Conservation (phyloP, 352 stramenopile species). For the Thraustochytrium sp. region DNA sequence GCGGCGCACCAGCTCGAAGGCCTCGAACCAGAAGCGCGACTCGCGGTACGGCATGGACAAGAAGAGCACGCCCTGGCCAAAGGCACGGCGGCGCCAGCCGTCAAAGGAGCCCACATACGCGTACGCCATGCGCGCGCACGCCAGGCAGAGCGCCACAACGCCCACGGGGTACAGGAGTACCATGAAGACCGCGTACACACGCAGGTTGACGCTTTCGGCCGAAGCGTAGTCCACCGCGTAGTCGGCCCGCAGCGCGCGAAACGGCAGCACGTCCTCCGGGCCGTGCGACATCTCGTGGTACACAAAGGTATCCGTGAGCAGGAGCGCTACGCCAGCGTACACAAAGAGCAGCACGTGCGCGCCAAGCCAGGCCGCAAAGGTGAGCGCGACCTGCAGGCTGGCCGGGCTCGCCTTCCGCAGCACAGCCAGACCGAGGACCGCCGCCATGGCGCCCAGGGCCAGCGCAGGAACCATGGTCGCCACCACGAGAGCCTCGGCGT, state of each 20-base stretch:
- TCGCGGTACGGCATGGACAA: not conserved
- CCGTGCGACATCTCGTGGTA: not conserved
- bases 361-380: not conserved
- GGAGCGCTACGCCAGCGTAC: not conserved
- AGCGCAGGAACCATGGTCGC: not conserved
- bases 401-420: not conserved
- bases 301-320: not conserved
- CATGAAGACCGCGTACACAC: not conserved
- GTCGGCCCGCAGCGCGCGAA: not conserved
- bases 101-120: too few relatives aligned
- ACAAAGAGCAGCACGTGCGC: not conserved
- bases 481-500: not conserved
- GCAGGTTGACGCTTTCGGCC: not conserved
- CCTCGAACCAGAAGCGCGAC: not conserved
- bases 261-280: not conserved
- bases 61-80: not conserved
- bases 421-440: not conserved
- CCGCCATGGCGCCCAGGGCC: not conserved
- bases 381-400: not conserved
- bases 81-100: slow-evolving; percentile 22
- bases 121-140: too few relatives aligned
- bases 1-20: not conserved
- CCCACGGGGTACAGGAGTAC: not conserved
- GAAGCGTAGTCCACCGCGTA: not conserved
- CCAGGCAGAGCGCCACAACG: not conserved